Conservation (phyloP, 345 rosid species). For the Populus alba region DNA sequence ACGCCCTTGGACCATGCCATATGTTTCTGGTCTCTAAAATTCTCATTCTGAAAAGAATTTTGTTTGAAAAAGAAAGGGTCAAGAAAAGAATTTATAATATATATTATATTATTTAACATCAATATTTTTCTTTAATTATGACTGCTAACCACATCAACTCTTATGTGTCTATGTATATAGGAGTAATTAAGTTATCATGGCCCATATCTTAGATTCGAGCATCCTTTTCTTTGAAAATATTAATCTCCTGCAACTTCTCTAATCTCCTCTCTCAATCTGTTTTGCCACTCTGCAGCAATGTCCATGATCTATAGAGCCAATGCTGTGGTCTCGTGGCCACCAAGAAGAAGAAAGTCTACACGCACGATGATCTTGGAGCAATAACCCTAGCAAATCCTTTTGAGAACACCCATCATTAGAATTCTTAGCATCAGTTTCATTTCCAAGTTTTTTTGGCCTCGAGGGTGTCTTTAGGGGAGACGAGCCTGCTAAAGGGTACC, state of each 20-base stretch:
- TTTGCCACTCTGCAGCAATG: conserved; percentile 82
- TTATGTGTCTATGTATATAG: too few species aligned
- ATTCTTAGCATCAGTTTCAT: conserved; percentile 49
- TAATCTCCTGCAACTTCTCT: conserved; percentile 55
- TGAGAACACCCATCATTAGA: conserved; percentile 13
- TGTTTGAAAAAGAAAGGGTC: too few species aligned
- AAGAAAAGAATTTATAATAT: too few species aligned
- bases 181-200: too few species aligned
- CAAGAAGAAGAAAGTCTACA: conserved; percentile 76
- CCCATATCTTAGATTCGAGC: conserved; percentile 26
- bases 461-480: conserved; percentile 46
- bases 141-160: too few species aligned
- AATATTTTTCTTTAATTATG: too few species aligned
- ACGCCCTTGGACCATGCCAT: too few species aligned
- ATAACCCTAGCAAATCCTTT: conserved; percentile 55
- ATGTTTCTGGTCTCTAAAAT: too few species aligned
- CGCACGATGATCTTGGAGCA: conserved; percentile 31
- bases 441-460: conserved; percentile 58
- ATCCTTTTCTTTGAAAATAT: conserved; percentile 49
- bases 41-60: too few species aligned
- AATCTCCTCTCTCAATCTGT: conserved; percentile 69
- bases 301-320: conserved; percentile 68
- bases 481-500: conserved; percentile 58
- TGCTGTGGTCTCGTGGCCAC: conserved; percentile 92
- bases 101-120: too few species aligned